A percentile compares a stretch with the other conserved stretches of the same genome.
These are phyloP conservation scores for Purpureocillium takamizusanense DNA, from an alignment of 2,329 filamentous ascomycete genomes.

Conservation along the genomic window DNA sequence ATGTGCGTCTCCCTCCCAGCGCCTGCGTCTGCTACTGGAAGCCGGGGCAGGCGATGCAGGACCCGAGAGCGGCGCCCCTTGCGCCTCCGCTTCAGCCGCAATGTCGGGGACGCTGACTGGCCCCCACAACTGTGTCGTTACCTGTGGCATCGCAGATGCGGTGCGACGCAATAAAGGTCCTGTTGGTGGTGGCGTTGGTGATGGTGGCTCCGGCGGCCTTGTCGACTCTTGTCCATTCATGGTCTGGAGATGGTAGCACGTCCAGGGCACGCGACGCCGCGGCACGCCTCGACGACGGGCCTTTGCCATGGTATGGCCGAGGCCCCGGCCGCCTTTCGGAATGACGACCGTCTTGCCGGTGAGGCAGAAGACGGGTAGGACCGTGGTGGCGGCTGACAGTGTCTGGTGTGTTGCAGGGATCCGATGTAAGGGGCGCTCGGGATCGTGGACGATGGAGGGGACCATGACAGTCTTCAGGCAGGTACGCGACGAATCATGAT, in stretches of 20 bases:
- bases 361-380: too few relatives aligned
- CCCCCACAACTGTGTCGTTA: slow-evolving; percentile 24
- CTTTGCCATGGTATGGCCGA: slow-evolving; percentile 39
- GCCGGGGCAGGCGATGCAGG: slow-evolving; percentile 36
- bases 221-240: slow-evolving; percentile 31
- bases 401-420: too few relatives aligned
- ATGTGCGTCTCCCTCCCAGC: too few relatives aligned
- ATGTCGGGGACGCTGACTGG: slow-evolving; percentile 22
- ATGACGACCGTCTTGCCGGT: slow-evolving; percentile 28
- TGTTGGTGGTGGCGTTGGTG: slow-evolving; percentile 27
- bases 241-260: slow-evolving; percentile 26
- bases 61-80: slow-evolving; percentile 24
- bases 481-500: too few relatives aligned
- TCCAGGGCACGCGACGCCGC: slow-evolving; percentile 38
- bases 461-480: too few relatives aligned
- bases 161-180: slow-evolving; percentile 41
- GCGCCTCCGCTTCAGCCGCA: slow-evolving; percentile 20
- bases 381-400: too few relatives aligned
- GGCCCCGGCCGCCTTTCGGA: slow-evolving; percentile 40
- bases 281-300: slow-evolving; percentile 39
- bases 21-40: slow-evolving; percentile 27
- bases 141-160: slow-evolving; percentile 13
- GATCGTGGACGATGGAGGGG: too few relatives aligned
- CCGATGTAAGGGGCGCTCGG: too few relatives aligned
- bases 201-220: slow-evolving; percentile 27